A percentile compares a stretch with the other conserved stretches of the same genome.
phyloP scores from a whole-genome alignment of 1,284 basidiomycete genomes.

The Leccinum solheimii region DNA sequence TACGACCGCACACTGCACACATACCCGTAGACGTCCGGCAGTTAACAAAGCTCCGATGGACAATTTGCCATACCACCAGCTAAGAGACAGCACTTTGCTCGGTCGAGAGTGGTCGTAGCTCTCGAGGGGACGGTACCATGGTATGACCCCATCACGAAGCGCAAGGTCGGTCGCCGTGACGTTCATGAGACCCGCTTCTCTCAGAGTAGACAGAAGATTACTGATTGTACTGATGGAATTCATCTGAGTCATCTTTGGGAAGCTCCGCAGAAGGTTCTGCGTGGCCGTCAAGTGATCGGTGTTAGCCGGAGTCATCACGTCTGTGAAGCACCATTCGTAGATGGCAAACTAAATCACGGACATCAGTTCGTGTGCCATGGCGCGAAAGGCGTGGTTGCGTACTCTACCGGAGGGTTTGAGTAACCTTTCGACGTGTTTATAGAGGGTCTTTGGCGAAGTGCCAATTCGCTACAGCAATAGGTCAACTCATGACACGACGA shows the following conservation, averaged over 20 bases:
- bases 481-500: background rate
- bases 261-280: slow-evolving; percentile 5
- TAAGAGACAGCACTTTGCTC: slow-evolving; percentile 5
- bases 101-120: background rate
- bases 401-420: slow-evolving; percentile 15
- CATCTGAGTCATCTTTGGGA: slow-evolving; percentile 3
- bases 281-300: slow-evolving; percentile 3
- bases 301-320: slow-evolving; percentile 9
- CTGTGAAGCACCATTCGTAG: slow-evolving; percentile 17
- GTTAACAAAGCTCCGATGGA: slow-evolving; percentile 12
- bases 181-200: slow-evolving; percentile 8
- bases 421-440: slow-evolving; percentile 10
- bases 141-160: slow-evolving; percentile 6
- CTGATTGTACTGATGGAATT: slow-evolving; percentile 4
- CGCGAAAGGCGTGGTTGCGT: background rate
- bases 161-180: slow-evolving; percentile 7
- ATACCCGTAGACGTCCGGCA: slow-evolving; percentile 10
- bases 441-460: slow-evolving; percentile 3
- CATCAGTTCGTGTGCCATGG: background rate
- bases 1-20: background rate
- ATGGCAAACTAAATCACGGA: slow-evolving; percentile 10
- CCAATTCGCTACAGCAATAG: background rate
- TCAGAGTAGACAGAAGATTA: background rate
- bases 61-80: slow-evolving; percentile 15
- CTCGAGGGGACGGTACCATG: slow-evolving; percentile 17